Percentiles rank a stretch among this genome's conserved stretches.
phyloP scores from a whole-genome alignment of 768 basidiomycete species.

The Kwoniella bestiolae region DNA sequence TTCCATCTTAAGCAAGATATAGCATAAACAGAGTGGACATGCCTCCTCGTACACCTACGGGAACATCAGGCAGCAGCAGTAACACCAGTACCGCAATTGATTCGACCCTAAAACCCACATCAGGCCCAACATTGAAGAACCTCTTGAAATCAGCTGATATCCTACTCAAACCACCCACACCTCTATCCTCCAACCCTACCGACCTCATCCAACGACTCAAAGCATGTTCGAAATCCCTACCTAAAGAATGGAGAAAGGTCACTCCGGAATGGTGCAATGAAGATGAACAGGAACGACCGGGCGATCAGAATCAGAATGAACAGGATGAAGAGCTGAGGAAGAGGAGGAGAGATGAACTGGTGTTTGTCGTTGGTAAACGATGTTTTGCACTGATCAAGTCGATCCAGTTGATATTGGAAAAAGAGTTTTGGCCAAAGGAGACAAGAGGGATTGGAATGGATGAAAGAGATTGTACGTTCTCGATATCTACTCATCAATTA shows the following conservation, averaged over 20 bases:
- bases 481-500: neutral
- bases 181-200: conserved; percentile 23
- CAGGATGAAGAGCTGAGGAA: conserved; percentile 17
- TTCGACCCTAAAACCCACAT: no score
- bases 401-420: conserved; percentile 28
- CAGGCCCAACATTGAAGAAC: conserved; percentile 14
- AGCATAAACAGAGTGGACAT: conserved; percentile 4
- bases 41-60: conserved; percentile 1
- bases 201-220: conserved; percentile 25
- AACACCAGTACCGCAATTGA: no score
- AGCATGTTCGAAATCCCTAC: conserved; percentile 20
- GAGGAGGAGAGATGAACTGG: conserved; percentile 20
- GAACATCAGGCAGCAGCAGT: neutral
- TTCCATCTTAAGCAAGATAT: no score
- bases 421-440: conserved; percentile 39
- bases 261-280: conserved; percentile 8
- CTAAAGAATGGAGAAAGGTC: conserved; percentile 25
- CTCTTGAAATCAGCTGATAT: conserved; percentile 23
- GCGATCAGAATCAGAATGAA: conserved; percentile 7
- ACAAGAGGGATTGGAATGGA: conserved; percentile 2
- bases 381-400: conserved; percentile 31
- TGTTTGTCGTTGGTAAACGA: conserved; percentile 30
- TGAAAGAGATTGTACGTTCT: neutral
- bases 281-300: conserved; percentile 16
- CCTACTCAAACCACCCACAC: conserved; percentile 32